These are phyloP conservation scores for Elongisporangium undulatum DNA, from an alignment of 352 stramenopile species.

Conservation along the genomic window DNA sequence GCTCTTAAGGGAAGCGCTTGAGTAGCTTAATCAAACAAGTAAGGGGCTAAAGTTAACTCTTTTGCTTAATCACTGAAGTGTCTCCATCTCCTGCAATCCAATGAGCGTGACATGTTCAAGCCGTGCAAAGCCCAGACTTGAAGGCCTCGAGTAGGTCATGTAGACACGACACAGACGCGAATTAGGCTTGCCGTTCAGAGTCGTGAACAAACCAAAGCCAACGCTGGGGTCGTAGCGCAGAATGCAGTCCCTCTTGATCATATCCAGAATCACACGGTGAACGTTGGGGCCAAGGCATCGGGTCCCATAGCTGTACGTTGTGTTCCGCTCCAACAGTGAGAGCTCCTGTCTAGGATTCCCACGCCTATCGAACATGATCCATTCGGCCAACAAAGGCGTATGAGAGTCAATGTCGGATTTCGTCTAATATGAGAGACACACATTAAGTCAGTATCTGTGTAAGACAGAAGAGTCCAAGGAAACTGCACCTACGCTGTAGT, in stretches of 20 bases:
- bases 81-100: conserved; percentile 31
- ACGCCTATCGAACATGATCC: conserved; percentile 65
- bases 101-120: conserved; percentile 35
- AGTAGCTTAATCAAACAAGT: neutral
- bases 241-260: conserved; percentile 40
- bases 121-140: conserved; percentile 26
- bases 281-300: conserved; percentile 38
- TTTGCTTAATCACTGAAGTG: neutral
- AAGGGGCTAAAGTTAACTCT: neutral
- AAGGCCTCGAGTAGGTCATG: conserved; percentile 30
- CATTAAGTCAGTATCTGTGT: neutral
- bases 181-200: conserved; percentile 54
- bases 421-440: conserved; percentile 7
- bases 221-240: conserved; percentile 32
- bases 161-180: conserved; percentile 46
- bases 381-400: conserved; percentile 43
- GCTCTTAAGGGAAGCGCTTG: neutral
- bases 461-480: neutral
- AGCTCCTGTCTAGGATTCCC: conserved; percentile 52
- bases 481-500: conserved; percentile 16
- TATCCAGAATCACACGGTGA: conserved; percentile 37
- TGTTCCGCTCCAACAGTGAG: conserved; percentile 45
- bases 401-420: conserved; percentile 24
- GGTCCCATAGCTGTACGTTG: conserved; percentile 45
- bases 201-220: conserved; percentile 44